Evolutionary conservation across 2,329 filamentous ascomycete genomes (phyloP), one percentile per base, ranked within the genome.

Genomic region (Exophiala oligosperma): DNA sequence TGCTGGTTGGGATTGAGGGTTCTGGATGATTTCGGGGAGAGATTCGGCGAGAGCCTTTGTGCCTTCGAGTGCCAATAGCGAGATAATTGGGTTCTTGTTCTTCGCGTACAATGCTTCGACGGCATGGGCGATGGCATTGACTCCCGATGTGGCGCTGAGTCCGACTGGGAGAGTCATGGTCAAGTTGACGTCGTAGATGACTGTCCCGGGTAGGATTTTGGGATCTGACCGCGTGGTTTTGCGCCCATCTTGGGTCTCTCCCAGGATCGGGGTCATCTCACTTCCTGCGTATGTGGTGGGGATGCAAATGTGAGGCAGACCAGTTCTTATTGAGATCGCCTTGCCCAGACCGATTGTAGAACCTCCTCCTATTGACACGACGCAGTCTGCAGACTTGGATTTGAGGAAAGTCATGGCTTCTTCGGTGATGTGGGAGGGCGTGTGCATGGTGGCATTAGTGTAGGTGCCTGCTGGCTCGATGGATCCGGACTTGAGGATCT

Each of bases 71-170:
- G 85, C 84, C 52, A 87, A 74, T 38, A 86, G 72, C 55, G 73
- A 78, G 62, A 83, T 82, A 56, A 88, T 77, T 1, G 84, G 84
- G 70, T 86, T 88, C 17, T 77, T 78, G 67, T 85, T 85, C 28
- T 75, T 77, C 9, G 85, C 82, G 66, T 88, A 88, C 2, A 88
- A 74, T 1, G 84, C 82, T 71, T 88, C 85, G 51, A 86, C 84
- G 43, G 84, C 79, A 71, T 88, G 85, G 1, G 85, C 85, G 70
- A 88, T 85, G 0, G 85, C 84, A 67, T 88, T 88, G 49, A 88
- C 77, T 47, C 85, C 85, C 57, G 83, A 86, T 0, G 79, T 84
- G 1, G 80, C 78, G 61, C 78, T 83, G 69, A 85, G 73, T 0
- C 68, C 70, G 1, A 71, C 66, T 0, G 85, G 84, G 24, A 88